Conservation (phyloP, 106 monocot genomes). For the Agapanthus africanus region DNA sequence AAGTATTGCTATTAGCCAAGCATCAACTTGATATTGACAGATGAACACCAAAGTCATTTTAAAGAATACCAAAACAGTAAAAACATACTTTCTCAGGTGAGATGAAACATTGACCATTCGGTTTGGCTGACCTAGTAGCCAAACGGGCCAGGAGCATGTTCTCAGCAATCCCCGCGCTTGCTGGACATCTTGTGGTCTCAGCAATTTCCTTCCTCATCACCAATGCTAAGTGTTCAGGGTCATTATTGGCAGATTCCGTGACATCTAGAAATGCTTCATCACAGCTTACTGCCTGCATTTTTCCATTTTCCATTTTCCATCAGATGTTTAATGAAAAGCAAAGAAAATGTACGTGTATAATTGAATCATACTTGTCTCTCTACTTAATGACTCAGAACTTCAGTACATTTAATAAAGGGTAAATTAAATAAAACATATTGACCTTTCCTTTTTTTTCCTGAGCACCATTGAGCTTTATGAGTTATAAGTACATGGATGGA, state of each 20-base stretch:
- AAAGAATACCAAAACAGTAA: background rate
- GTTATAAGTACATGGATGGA: too few relatives aligned
- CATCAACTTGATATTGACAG: background rate
- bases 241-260: constrained; percentile 24
- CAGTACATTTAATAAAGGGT: too few relatives aligned
- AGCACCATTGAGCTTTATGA: too few relatives aligned
- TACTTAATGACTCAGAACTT: background rate
- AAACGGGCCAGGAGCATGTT: constrained; percentile 82
- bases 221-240: constrained; percentile 61
- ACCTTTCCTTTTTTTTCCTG: too few relatives aligned
- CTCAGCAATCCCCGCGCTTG: constrained; percentile 87
- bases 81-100: constrained; percentile 52
- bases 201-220: constrained; percentile 71
- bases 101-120: constrained; percentile 85
- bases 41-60: background rate
- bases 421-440: too few relatives aligned
- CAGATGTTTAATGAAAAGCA: constrained; percentile 1
- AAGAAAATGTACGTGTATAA: constrained; percentile 3
- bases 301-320: too few relatives aligned
- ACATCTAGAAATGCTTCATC: constrained; percentile 96
- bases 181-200: constrained; percentile 70
- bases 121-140: constrained; percentile 90
- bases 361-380: background rate
- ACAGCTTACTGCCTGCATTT: constrained; percentile 86
- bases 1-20: background rate